A percentile compares a stretch with the other conserved stretches of the same genome.
Evolutionary conservation across 2,329 filamentous ascomycete genomes (phyloP).

Genomic region (Colletotrichum eremochloae): DNA sequence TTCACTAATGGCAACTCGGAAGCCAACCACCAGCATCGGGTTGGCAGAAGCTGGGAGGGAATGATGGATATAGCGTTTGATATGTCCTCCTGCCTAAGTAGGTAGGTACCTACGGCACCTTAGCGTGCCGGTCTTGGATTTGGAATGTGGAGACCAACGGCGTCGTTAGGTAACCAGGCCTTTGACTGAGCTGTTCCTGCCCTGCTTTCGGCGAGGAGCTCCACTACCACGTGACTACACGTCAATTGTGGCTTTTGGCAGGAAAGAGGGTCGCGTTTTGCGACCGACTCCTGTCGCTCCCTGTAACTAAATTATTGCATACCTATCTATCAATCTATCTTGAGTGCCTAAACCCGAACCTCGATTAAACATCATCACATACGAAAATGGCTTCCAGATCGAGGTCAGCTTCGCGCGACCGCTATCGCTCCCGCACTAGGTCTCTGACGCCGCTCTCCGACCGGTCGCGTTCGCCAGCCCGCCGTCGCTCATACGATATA

Average conservation of each 20-base stretch:
- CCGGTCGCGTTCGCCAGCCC: conserved; percentile 51
- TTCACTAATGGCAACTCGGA: too few relatives aligned
- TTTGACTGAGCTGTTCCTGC: neutral
- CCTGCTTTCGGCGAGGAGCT: neutral
- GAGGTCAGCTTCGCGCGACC: conserved; percentile 47
- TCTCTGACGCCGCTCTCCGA: conserved; percentile 53
- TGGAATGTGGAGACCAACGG: neutral
- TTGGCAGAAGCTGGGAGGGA: too few relatives aligned
- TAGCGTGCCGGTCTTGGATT: neutral
- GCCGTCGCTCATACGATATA: conserved; percentile 51
- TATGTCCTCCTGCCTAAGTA: too few relatives aligned
- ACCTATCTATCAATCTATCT: neutral
- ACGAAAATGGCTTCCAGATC: conserved; percentile 40
- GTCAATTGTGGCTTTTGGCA: conserved; percentile 4
- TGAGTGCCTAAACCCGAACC: neutral
- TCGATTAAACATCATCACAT: conserved; percentile 5
- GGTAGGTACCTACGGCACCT: too few relatives aligned
- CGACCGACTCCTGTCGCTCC: conserved; percentile 9
- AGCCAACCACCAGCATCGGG: too few relatives aligned
- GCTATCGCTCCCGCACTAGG: conserved; percentile 51
- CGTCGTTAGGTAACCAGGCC: neutral
- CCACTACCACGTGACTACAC: conserved; percentile 6
- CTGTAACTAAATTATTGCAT: neutral
- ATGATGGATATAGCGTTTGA: too few relatives aligned
- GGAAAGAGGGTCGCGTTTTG: conserved; percentile 13